These are phyloP conservation scores for Aspergillus terreus DNA, from an alignment of 2,329 filamentous ascomycete species.

Conservation along the genomic window DNA sequence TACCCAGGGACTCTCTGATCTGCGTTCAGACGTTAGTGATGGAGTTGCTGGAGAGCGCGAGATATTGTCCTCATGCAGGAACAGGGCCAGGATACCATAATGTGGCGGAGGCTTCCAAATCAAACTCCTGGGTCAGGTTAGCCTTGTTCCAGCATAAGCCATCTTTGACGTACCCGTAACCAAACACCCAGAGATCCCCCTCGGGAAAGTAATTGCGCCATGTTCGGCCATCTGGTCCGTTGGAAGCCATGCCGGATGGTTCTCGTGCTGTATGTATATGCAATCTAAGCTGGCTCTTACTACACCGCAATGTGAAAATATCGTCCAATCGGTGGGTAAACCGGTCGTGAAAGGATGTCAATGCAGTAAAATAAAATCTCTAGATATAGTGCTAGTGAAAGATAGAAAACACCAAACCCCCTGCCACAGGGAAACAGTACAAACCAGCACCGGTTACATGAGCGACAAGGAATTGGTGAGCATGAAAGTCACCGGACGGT, in stretches of 20 bases:
- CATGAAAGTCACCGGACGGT: neutral
- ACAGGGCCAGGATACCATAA: constrained; percentile 62
- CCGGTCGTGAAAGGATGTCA: too few relatives aligned
- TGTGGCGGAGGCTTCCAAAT: constrained; percentile 98
- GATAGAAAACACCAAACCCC: too few relatives aligned
- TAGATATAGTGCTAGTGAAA: too few relatives aligned
- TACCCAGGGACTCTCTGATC: constrained; percentile 83
- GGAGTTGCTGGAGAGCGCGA: neutral
- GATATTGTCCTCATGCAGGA: neutral
- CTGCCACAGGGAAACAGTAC: too few relatives aligned
- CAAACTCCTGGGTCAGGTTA: constrained; percentile 62
- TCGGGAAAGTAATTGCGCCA: constrained; percentile 44
- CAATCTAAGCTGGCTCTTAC: neutral
- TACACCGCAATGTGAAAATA: too few relatives aligned
- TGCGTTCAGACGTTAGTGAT: constrained; percentile 34
- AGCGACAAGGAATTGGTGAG: neutral
- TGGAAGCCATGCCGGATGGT: neutral
- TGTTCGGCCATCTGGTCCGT: constrained; percentile 27
- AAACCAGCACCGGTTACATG: neutral
- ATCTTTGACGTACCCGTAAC: constrained; percentile 71
- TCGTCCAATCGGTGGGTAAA: too few relatives aligned
- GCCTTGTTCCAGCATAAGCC: neutral
- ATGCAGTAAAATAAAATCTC: too few relatives aligned
- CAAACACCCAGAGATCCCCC: constrained; percentile 90
- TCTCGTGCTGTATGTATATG: neutral